Percentiles rank a stretch among this genome's conserved stretches.
Conservation (phyloP, 2,329 filamentous ascomycete genomes). For the Epichloe gansuensis region DNA sequence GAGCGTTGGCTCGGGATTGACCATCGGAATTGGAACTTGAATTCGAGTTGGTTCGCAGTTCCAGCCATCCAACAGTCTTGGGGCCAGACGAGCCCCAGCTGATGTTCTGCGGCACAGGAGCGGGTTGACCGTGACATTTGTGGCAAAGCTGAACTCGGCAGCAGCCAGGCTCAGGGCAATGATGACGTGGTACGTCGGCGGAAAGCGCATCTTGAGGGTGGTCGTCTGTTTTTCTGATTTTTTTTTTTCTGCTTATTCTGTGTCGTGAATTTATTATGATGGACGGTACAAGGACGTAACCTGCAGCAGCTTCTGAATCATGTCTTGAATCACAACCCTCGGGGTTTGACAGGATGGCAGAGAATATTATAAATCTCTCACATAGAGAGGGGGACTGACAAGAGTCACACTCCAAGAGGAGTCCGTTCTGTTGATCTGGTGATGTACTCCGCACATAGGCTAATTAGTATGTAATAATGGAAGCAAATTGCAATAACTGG, state of each 20-base stretch:
- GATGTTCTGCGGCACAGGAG: slow-evolving; percentile 15
- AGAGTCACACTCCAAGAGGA: too few species aligned
- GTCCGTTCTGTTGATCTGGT: too few species aligned
- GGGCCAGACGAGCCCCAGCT: slow-evolving; percentile 15
- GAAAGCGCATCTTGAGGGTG: background rate
- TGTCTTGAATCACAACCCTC: too few species aligned
- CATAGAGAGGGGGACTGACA: too few species aligned
- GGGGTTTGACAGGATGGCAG: too few species aligned
- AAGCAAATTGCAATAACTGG: too few species aligned
- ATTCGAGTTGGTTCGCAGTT: slow-evolving; percentile 9
- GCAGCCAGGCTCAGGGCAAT: slow-evolving; percentile 1
- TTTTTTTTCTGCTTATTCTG: background rate
- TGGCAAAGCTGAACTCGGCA: slow-evolving; percentile 5
- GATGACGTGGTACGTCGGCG: background rate
- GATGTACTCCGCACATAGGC: too few species aligned
- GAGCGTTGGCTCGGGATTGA: slow-evolving; percentile 2
- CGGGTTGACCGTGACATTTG: slow-evolving; percentile 14
- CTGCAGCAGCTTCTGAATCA: too few species aligned
- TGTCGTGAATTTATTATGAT: too few species aligned
- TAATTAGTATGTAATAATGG: too few species aligned
- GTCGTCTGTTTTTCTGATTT: background rate
- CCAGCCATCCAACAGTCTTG: slow-evolving; percentile 9
- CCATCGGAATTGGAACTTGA: background rate
- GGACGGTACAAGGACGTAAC: too few species aligned
- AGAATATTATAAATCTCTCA: too few species aligned